Percentiles rank a stretch among this genome's conserved stretches.
phyloP scores from a whole-genome alignment of 106 monocot genomes.

The Platanthera guangdongensis region DNA sequence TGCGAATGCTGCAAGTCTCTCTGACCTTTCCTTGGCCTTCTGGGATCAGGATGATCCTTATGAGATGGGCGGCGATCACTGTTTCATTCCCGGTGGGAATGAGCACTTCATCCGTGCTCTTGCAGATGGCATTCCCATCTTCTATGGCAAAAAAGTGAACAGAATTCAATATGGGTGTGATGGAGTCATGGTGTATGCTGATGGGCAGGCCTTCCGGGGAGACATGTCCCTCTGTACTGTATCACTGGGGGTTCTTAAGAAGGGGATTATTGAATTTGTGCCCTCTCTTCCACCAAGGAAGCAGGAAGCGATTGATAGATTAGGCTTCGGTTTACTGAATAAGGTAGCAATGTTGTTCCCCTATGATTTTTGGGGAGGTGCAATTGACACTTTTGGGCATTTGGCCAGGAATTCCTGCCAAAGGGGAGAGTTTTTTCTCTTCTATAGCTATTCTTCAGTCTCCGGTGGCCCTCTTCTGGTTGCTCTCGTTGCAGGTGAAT shows the following conservation, averaged over 20 bases:
- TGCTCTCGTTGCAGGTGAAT: conserved; percentile 87
- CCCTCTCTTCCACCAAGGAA: conserved; percentile 68
- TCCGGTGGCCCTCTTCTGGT: conserved; percentile 89
- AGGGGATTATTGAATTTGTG: conserved; percentile 55
- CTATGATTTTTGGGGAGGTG: conserved; percentile 83
- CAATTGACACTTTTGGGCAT: conserved; percentile 86
- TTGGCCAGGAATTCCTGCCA: conserved; percentile 52
- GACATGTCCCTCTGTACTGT: conserved; percentile 91
- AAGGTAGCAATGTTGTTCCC: conserved; percentile 92
- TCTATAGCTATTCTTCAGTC: conserved; percentile 91
- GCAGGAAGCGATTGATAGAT: conserved; percentile 66
- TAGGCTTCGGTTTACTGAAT: conserved; percentile 91
- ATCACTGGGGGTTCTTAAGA: conserved; percentile 91
- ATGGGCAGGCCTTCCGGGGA: conserved; percentile 59
- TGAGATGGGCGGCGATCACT: conserved; percentile 99
- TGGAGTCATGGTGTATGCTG: conserved; percentile 68
- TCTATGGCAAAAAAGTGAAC: conserved; percentile 52
- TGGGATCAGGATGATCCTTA: conserved; percentile 99
- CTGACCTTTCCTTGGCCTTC: conserved; percentile 83
- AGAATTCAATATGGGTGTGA: conserved; percentile 78
- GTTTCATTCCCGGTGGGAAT: conserved; percentile 96
- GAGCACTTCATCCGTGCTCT: conserved; percentile 61
- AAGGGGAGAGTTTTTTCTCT: conserved; percentile 91
- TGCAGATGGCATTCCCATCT: conserved; percentile 65
- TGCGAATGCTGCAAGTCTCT: conserved; percentile 78